Evolutionary conservation across 2,329 filamentous ascomycete species (phyloP).

Genomic region (Ilyonectria destructans): DNA sequence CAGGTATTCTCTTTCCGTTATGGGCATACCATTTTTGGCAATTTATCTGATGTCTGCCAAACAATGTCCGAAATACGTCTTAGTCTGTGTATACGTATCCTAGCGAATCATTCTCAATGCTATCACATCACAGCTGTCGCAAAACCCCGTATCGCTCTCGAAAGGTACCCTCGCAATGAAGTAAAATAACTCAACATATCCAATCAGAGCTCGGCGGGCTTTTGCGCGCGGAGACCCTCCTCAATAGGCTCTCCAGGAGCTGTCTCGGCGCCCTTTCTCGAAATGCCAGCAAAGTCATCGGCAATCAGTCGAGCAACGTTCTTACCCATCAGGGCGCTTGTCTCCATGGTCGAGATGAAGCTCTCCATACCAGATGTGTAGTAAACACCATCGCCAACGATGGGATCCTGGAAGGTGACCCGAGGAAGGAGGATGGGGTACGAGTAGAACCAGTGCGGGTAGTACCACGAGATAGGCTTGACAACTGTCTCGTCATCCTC

Average conservation of each 20-base stretch:
- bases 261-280: constrained; percentile 30
- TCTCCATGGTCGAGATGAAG: constrained; percentile 99
- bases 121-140: neutral
- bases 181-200: neutral
- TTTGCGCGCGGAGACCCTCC: neutral
- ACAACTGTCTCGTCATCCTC: constrained; percentile 55
- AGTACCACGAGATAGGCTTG: constrained; percentile 81
- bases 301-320: constrained; percentile 83
- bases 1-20: no score
- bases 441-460: constrained; percentile 84
- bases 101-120: no score
- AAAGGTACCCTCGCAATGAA: neutral
- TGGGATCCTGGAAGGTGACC: constrained; percentile 87
- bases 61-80: no score
- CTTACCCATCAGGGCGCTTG: constrained; percentile 90
- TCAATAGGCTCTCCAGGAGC: constrained; percentile 19
- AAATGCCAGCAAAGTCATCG: constrained; percentile 66
- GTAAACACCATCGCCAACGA: constrained; percentile 78
- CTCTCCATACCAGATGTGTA: constrained; percentile 87
- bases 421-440: constrained; percentile 91
- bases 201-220: constrained; percentile 3
- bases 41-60: no score
- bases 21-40: no score
- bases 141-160: neutral
- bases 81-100: no score